Evolutionary conservation across 352 stramenopile species (phyloP).

Genomic region (Pythium aristosporum): DNA sequence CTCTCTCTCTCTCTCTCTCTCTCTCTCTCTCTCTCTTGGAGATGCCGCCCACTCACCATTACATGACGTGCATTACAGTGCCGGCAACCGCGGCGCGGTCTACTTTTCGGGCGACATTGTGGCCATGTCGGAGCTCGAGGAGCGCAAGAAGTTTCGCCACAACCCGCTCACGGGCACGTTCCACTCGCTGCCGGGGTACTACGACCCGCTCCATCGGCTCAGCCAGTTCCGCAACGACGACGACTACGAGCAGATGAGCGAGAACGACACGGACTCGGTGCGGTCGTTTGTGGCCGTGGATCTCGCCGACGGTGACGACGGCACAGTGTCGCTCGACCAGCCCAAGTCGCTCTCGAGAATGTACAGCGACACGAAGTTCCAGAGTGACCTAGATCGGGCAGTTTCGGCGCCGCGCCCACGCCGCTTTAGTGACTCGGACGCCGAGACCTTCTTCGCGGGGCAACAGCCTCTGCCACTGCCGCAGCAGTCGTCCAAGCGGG

Average conservation of each 20-base stretch:
- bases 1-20: background rate
- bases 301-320: slow-evolving; percentile 61
- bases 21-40: no score
- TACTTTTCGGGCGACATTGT: slow-evolving; percentile 90
- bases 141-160: slow-evolving; percentile 88
- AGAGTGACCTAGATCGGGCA: background rate
- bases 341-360: slow-evolving; percentile 63
- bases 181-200: slow-evolving; percentile 84
- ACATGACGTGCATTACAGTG: slow-evolving; percentile 29
- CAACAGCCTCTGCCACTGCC: slow-evolving; percentile 10
- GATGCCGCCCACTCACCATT: background rate
- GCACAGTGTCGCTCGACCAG: slow-evolving; percentile 45
- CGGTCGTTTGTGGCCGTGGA: slow-evolving; percentile 80
- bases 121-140: slow-evolving; percentile 84
- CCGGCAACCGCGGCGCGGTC: slow-evolving; percentile 79
- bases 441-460: slow-evolving; percentile 60
- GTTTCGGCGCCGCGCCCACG: slow-evolving; percentile 35
- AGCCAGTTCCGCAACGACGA: slow-evolving; percentile 65
- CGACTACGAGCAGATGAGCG: slow-evolving; percentile 52
- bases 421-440: slow-evolving; percentile 82
- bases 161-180: slow-evolving; percentile 87
- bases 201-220: slow-evolving; percentile 81
- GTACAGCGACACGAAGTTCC: slow-evolving; percentile 62
- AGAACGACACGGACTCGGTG: slow-evolving; percentile 70
- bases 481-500: background rate